phyloP scores from a whole-genome alignment of 495 filamentous ascomycete genomes.

The Cairneyella variabilis region DNA sequence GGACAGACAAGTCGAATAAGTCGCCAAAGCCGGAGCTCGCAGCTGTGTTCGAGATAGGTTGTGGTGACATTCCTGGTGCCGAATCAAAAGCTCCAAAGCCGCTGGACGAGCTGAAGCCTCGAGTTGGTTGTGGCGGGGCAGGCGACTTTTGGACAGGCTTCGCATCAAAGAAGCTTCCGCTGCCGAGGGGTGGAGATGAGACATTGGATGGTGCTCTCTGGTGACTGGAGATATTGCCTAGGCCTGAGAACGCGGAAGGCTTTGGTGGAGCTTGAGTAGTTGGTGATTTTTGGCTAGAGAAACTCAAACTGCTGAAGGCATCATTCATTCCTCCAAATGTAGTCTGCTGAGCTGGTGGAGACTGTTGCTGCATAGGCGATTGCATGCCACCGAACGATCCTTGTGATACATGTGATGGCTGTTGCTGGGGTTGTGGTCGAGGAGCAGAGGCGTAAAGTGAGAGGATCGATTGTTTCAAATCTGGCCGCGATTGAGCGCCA shows the following conservation, averaged over 20 bases:
- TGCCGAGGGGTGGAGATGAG: constrained; percentile 46
- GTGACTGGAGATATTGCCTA: constrained; percentile 57
- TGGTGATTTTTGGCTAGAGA: constrained; percentile 53
- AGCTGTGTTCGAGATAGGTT: constrained; percentile 17
- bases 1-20: constrained; percentile 75
- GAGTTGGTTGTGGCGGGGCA: constrained; percentile 36
- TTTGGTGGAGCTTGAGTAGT: constrained; percentile 53
- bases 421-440: constrained; percentile 57
- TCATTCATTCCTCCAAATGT: constrained; percentile 76
- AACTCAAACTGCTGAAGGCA: constrained; percentile 81
- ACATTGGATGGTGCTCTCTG: constrained; percentile 38
- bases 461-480: constrained; percentile 94
- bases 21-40: constrained; percentile 58
- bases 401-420: constrained; percentile 53
- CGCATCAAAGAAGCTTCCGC: constrained; percentile 79
- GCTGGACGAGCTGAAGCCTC: constrained; percentile 37
- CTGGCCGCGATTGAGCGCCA: constrained; percentile 72
- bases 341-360: constrained; percentile 36
- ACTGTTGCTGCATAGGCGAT: constrained; percentile 40
- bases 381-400: constrained; percentile 65
- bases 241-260: constrained; percentile 69
- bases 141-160: constrained; percentile 53
- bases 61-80: constrained; percentile 22
- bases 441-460: constrained; percentile 90
- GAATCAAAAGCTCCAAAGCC: constrained; percentile 30